Evolutionary conservation across 2,329 filamentous ascomycete genomes (phyloP).

Genomic region (Thielaviopsis euricoi): DNA sequence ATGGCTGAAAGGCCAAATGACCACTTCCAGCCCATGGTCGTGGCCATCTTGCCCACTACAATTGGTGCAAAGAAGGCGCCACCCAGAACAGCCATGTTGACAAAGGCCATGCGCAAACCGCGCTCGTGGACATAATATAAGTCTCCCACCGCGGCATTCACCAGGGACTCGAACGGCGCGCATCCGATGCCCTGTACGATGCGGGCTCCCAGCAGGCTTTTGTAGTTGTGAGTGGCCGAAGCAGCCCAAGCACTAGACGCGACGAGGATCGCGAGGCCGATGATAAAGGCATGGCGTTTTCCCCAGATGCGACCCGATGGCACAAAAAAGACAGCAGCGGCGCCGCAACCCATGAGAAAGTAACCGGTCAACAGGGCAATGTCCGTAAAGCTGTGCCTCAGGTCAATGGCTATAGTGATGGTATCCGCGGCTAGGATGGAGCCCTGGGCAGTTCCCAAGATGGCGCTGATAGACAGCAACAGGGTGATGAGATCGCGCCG

Average conservation of each 20-base stretch:
- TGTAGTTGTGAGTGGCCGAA: conserved; percentile 48
- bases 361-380: conserved; percentile 76
- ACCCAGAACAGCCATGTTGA: conserved; percentile 40
- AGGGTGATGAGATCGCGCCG: conserved; percentile 65
- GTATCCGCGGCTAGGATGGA: conserved; percentile 83
- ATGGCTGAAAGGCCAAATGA: conserved; percentile 80
- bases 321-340: conserved; percentile 72
- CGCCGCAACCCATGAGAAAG: conserved; percentile 66
- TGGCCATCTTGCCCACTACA: conserved; percentile 74
- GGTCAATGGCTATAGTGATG: conserved; percentile 54
- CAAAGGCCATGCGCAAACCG: conserved; percentile 73
- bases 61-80: conserved; percentile 59
- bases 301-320: conserved; percentile 82
- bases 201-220: conserved; percentile 58
- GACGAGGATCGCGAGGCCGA: conserved; percentile 60
- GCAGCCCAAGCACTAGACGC: conserved; percentile 66
- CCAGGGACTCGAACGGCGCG: conserved; percentile 76
- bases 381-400: conserved; percentile 49
- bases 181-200: conserved; percentile 75
- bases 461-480: conserved; percentile 61
- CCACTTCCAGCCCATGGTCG: conserved; percentile 66
- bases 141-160: conserved; percentile 81
- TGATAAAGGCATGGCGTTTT: conserved; percentile 72
- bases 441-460: conserved; percentile 71
- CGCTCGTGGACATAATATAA: conserved; percentile 77